These are phyloP conservation scores for Austropuccinia psidii DNA, from an alignment of 1,284 basidiomycete genomes.

Conservation along the genomic window DNA sequence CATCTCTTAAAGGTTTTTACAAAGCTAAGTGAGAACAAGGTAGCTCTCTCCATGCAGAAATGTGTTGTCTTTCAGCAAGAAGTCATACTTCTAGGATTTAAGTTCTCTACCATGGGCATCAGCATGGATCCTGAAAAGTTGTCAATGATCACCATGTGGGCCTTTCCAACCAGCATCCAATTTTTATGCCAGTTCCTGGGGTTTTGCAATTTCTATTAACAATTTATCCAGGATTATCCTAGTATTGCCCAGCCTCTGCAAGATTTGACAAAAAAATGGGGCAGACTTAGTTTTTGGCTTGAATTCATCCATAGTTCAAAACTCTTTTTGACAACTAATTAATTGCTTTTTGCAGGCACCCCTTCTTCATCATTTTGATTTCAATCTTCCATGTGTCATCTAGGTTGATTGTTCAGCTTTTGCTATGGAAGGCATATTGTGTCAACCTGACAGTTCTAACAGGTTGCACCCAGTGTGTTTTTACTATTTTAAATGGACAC, in stretches of 20 bases:
- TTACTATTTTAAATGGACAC: slow-evolving; percentile 12
- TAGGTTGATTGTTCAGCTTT: slow-evolving; percentile 42
- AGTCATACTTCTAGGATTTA: background rate
- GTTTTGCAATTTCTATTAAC: slow-evolving; percentile 21
- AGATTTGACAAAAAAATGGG: background rate
- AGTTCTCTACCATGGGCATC: background rate
- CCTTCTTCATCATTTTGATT: background rate
- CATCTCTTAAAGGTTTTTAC: background rate
- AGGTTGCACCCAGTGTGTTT: slow-evolving; percentile 22
- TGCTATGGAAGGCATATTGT: slow-evolving; percentile 30
- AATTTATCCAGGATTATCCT: slow-evolving; percentile 39
- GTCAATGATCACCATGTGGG: background rate
- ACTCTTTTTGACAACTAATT: background rate
- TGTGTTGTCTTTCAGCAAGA: background rate
- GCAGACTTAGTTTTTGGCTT: background rate
- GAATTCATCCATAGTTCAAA: background rate
- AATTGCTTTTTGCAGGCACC: background rate
- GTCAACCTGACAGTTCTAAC: slow-evolving; percentile 15
- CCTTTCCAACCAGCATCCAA: background rate
- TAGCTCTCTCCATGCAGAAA: background rate
- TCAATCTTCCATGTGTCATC: slow-evolving; percentile 40
- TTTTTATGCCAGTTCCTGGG: background rate
- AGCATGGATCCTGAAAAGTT: background rate
- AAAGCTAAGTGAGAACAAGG: background rate
- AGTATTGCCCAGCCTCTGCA: background rate